Conservation (phyloP, 495 filamentous ascomycete species). For the Xylaria flabelliformis region DNA sequence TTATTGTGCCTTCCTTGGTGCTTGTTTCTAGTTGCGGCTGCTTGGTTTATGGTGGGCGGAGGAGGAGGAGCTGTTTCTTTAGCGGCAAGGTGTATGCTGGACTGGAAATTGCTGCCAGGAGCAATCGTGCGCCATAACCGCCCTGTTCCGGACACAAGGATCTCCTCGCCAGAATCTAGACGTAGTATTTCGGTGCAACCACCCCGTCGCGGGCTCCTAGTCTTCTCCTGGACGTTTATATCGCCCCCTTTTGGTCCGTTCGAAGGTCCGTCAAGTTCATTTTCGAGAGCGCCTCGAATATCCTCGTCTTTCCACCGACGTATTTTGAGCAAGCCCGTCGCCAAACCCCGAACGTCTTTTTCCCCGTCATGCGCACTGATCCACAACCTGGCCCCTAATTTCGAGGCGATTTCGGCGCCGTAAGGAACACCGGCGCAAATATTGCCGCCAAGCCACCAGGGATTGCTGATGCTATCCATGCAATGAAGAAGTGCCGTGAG, state of each 20-base stretch:
- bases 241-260: conserved; percentile 16
- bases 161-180: conserved; percentile 43
- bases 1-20: conserved; percentile 9
- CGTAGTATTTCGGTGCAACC: conserved; percentile 39
- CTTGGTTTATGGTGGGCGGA: background rate
- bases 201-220: conserved; percentile 24
- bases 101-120: background rate
- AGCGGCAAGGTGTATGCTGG: background rate
- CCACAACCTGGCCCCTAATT: conserved; percentile 63
- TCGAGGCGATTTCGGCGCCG: conserved; percentile 63
- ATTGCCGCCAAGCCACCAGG: conserved; percentile 71
- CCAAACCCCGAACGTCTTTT: conserved; percentile 63
- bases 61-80: background rate
- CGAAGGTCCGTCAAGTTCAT: background rate
- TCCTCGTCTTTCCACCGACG: conserved; percentile 53
- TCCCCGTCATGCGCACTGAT: conserved; percentile 71
- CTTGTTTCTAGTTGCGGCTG: background rate
- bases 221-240: conserved; percentile 22
- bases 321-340: conserved; percentile 55
- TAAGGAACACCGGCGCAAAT: conserved; percentile 63
- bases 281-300: conserved; percentile 43
- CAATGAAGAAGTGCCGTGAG: conserved; percentile 69
- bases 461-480: conserved; percentile 64
- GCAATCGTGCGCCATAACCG: conserved; percentile 30
- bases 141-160: conserved; percentile 39